phyloP scores from a whole-genome alignment of 176 grass and related monocot species.

The Themeda triandra region DNA sequence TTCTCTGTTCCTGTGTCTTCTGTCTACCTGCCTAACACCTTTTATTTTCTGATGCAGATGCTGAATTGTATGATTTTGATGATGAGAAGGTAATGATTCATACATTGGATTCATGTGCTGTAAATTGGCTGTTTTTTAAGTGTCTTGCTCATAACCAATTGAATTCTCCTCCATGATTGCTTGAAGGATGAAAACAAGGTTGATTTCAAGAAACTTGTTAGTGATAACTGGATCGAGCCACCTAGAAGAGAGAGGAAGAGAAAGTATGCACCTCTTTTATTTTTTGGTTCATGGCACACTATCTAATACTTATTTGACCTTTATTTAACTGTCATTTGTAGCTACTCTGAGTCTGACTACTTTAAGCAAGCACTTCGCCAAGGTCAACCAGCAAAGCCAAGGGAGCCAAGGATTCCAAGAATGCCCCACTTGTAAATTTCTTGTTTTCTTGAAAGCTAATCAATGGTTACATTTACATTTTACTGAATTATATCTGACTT shows the following conservation, averaged over 20 bases:
- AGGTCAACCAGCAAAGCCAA: slow-evolving; percentile 80
- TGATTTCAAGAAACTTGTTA: slow-evolving; percentile 94
- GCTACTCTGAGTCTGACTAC: slow-evolving; percentile 94
- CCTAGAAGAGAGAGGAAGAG: slow-evolving; percentile 92
- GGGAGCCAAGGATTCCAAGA: slow-evolving; percentile 84
- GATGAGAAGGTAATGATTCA: slow-evolving; percentile 79
- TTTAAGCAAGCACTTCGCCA: slow-evolving; percentile 98
- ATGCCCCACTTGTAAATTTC: slow-evolving; percentile 89
- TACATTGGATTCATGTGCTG: background rate
- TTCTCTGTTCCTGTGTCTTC: no score
- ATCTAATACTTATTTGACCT: slow-evolving; percentile 4
- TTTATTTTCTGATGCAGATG: slow-evolving; percentile 54
- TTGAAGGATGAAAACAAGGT: slow-evolving; percentile 90
- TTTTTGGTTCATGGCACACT: background rate
- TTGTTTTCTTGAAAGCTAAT: background rate
- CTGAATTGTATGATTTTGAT: slow-evolving; percentile 98
- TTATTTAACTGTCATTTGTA: slow-evolving; percentile 31
- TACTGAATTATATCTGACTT: slow-evolving; percentile 9
- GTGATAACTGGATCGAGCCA: slow-evolving; percentile 94
- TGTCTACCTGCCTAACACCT: background rate
- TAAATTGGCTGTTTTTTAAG: slow-evolving; percentile 6
- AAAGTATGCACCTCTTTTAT: slow-evolving; percentile 44
- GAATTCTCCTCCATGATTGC: slow-evolving; percentile 11
- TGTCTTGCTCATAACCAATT: background rate
- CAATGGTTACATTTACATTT: background rate